phyloP scores from a whole-genome alignment of 495 filamentous ascomycete species.

The Annulohypoxylon nitens region DNA sequence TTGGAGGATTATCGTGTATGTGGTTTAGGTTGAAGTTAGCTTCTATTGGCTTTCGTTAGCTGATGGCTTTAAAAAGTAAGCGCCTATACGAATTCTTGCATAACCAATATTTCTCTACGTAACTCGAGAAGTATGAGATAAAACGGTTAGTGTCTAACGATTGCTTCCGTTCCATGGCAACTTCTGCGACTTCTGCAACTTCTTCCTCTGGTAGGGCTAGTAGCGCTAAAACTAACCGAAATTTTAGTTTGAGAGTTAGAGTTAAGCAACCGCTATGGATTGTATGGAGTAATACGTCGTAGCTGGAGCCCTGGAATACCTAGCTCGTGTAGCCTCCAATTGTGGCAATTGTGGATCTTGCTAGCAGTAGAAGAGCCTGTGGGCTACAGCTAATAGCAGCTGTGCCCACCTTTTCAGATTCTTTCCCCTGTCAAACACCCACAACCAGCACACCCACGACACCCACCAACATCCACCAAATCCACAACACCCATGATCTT shows the following conservation, averaged over 20 bases:
- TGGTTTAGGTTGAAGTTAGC: background rate
- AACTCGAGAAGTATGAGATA: constrained; percentile 10
- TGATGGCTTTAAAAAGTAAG: background rate
- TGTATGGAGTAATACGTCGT: too few species aligned
- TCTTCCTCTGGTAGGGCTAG: constrained; percentile 22
- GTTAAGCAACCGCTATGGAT: constrained; percentile 14
- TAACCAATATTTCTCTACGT: constrained; percentile 1
- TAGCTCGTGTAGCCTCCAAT: background rate
- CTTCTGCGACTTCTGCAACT: background rate
- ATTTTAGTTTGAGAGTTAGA: constrained; percentile 1
- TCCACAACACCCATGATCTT: background rate
- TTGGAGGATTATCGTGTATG: too few species aligned
- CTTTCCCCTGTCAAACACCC: constrained; percentile 7
- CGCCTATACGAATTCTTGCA: background rate
- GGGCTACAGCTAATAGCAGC: background rate
- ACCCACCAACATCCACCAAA: background rate
- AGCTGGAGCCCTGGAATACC: background rate
- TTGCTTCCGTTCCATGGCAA: constrained; percentile 17
- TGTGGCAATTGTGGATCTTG: constrained; percentile 4
- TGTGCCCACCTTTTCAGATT: background rate
- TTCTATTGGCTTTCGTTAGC: background rate
- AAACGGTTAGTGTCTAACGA: constrained; percentile 2
- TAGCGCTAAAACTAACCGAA: constrained; percentile 11
- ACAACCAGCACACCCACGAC: too few species aligned
- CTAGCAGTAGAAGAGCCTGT: too few species aligned